phyloP scores from a whole-genome alignment of 1,284 basidiomycete species.

The Sporisorium exsertum region DNA sequence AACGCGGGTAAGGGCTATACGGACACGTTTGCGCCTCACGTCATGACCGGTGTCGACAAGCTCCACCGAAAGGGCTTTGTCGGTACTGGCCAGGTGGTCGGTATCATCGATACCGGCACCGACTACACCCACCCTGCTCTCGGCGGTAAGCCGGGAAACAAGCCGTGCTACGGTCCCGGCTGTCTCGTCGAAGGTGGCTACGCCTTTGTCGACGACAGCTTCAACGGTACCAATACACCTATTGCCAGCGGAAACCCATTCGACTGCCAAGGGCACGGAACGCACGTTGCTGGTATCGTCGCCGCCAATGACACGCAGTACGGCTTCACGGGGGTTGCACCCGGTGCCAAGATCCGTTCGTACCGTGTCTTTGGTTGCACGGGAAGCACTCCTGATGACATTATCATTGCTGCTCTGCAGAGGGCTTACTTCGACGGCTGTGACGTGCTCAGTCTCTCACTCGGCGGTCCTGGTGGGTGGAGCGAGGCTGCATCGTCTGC shows the following conservation, averaged over 20 bases:
- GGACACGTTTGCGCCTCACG: conserved; percentile 56
- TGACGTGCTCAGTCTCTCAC: conserved; percentile 77
- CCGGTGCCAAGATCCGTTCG: conserved; percentile 57
- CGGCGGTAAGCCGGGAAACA: conserved; percentile 70
- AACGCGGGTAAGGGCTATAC: conserved; percentile 33
- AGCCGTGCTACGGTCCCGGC: conserved; percentile 53
- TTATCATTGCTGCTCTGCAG: conserved; percentile 69
- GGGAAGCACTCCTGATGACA: conserved; percentile 68
- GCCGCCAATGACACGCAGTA: conserved; percentile 72
- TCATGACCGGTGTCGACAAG: conserved; percentile 71
- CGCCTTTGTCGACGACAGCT: conserved; percentile 67
- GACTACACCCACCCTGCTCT: conserved; percentile 77
- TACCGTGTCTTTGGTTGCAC: conserved; percentile 71
- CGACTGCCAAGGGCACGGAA: conserved; percentile 71
- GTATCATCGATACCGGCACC: conserved; percentile 72
- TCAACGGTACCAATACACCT: conserved; percentile 66
- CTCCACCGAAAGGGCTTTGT: conserved; percentile 73
- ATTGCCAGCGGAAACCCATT: conserved; percentile 70
- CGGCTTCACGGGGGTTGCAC: conserved; percentile 58
- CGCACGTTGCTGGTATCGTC: conserved; percentile 78
- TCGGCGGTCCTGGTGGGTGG: conserved; percentile 72
- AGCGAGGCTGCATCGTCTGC: conserved; percentile 37
- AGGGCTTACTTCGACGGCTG: conserved; percentile 60
- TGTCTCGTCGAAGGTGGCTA: conserved; percentile 54
- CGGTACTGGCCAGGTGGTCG: conserved; percentile 74